These are phyloP conservation scores for Colletotrichum sp. DNA, from an alignment of 2,329 filamentous ascomycete genomes.

Conservation along the genomic window DNA sequence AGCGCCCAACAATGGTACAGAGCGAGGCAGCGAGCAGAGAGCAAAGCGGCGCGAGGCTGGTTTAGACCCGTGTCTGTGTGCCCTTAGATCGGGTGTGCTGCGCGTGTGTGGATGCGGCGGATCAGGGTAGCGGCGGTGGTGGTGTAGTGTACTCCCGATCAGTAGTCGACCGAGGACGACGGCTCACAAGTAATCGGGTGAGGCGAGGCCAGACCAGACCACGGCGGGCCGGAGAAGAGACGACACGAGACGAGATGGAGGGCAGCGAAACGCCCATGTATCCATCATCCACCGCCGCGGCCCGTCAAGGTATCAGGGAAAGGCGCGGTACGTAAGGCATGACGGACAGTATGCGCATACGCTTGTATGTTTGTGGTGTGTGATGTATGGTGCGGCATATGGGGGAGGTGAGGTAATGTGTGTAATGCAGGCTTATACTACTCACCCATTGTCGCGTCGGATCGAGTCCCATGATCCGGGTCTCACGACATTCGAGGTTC, in stretches of 20 bases:
- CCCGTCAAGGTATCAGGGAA: neutral
- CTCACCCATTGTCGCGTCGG: constrained; percentile 39
- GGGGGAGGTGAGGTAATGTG: neutral
- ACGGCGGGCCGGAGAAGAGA: neutral
- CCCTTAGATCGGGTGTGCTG: neutral
- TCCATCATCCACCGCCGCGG: neutral
- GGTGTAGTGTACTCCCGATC: neutral
- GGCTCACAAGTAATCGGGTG: neutral
- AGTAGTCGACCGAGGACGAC: neutral
- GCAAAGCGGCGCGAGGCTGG: constrained; percentile 1
- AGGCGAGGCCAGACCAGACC: constrained; percentile 5
- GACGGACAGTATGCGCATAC: neutral
- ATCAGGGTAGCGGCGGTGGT: neutral
- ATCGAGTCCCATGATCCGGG: constrained; percentile 36
- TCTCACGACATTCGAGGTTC: constrained; percentile 24
- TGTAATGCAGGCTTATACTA: constrained; percentile 15
- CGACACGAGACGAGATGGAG: constrained; percentile 5
- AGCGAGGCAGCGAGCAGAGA: neutral
- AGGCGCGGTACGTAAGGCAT: neutral
- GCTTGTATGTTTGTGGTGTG: neutral
- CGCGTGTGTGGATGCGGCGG: constrained; percentile 3
- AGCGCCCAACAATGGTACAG: neutral
- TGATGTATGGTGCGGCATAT: neutral
- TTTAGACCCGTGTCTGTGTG: constrained; percentile 5
- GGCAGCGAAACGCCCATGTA: neutral